These are phyloP conservation scores for Sarcodon sp. DNA, from an alignment of 768 basidiomycete species.

Conservation along the genomic window DNA sequence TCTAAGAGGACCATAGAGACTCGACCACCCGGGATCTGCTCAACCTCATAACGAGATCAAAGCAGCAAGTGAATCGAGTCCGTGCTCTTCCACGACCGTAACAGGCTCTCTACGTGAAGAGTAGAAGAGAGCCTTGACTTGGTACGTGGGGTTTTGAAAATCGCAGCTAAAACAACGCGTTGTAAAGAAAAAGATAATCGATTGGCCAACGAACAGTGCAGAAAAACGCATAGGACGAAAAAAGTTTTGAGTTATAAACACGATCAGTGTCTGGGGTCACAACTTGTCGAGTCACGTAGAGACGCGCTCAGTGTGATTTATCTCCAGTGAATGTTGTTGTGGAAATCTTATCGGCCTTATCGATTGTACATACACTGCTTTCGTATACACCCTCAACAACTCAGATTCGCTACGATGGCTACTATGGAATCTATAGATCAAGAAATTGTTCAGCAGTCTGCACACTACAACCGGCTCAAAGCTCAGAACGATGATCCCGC, in stretches of 20 bases:
- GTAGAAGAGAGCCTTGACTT: not conserved
- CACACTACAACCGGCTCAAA: constrained; percentile 49
- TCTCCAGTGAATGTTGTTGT: too few relatives aligned
- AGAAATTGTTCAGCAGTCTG: constrained; percentile 42
- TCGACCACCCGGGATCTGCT: not conserved
- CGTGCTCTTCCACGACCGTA: not conserved
- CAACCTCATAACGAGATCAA: not conserved
- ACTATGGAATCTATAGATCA: constrained; percentile 30
- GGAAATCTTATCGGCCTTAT: not conserved
- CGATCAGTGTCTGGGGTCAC: too few relatives aligned
- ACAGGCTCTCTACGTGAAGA: not conserved
- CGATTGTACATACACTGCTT: constrained; percentile 3
- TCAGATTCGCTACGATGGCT: constrained; percentile 19
- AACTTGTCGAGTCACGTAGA: too few relatives aligned
- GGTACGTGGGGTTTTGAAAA: not conserved
- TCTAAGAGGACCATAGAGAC: not conserved
- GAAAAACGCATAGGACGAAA: too few relatives aligned
- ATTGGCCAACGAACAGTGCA: too few relatives aligned
- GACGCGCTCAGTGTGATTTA: too few relatives aligned
- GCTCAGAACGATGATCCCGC: constrained; percentile 37
- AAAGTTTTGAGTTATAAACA: too few relatives aligned
- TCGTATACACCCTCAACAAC: constrained; percentile 2
- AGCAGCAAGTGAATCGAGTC: not conserved
- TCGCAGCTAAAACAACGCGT: not conserved
- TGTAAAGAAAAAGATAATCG: not conserved